Evolutionary conservation across 257 asterid genomes (phyloP), one percentile per base, ranked within the genome.

Genomic region (Orobanche coerulescens): DNA sequence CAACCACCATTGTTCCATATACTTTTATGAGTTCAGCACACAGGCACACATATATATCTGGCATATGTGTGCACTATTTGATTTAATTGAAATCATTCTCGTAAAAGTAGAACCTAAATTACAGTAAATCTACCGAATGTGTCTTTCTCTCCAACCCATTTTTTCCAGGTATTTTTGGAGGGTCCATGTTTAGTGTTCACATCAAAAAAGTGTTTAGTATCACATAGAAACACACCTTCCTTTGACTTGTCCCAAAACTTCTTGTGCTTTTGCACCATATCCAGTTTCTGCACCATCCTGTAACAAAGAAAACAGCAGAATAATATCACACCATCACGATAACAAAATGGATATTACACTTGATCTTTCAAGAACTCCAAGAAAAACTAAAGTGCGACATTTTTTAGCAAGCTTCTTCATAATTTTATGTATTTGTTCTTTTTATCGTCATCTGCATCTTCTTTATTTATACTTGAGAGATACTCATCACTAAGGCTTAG

Each of bases 221-320:
- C 51, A 58, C 11, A 51, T 43, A 48, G 64, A 68, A 66, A 58
- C 75, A 54, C 74, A 93, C 99, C 95, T 89, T 79, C 99, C 97
- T 75, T 68, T 83, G 71, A 93, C 99, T 75, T 86, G 96, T 62
- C 99, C 99, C 76, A 93, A 59, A 60, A 93, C 71, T 78, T 86
- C 99, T 75, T 93, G 96, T 42, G 97, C 97, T 82, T 89, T 93
- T 13, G 99, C 99, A 51, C 99, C 97, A 70, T 93, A 93, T 56
- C 99, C 99, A 73, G 1, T 68, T 10, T 93, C 97, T 22, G 99
- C 97, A 51, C 99, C 99, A 72, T 62, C 82, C 99, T 93, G 83
- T 70, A 79, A 61, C 36, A 8, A 51, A 61, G 40, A 19, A 24
- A 23, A 46, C 16, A 42, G 49, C 46, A 66, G 8, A 55, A 36